phyloP scores from a whole-genome alignment of 1,284 basidiomycete species.

The Cryptococcus hybrid region DNA sequence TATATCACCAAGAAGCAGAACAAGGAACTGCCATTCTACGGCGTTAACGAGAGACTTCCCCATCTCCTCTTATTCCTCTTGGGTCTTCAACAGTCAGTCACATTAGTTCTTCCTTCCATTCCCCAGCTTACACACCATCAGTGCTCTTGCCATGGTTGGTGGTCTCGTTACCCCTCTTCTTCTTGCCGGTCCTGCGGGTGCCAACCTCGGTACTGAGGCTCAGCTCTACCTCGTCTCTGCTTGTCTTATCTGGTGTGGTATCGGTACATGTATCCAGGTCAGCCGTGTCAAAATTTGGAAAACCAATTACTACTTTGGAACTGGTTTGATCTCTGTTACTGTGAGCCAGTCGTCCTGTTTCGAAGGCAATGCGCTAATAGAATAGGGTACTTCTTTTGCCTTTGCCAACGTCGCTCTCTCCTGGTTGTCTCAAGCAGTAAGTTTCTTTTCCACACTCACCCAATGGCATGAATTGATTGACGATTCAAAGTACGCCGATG shows the following conservation, averaged over 20 bases:
- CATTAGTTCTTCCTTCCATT: too few relatives aligned
- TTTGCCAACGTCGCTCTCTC: constrained; percentile 31
- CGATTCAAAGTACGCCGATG: constrained; percentile 20
- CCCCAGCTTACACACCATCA: neutral
- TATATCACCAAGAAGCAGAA: constrained; percentile 21
- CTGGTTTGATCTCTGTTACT: constrained; percentile 31
- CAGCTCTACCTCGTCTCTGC: constrained; percentile 35
- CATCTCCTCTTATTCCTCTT: constrained; percentile 33
- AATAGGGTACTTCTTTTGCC: constrained; percentile 23
- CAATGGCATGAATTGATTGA: neutral
- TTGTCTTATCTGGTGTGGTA: constrained; percentile 32
- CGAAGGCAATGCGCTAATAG: neutral
- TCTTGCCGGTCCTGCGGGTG: constrained; percentile 26
- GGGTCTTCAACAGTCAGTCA: constrained; percentile 31
- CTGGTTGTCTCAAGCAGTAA: constrained; percentile 22
- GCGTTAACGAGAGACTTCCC: constrained; percentile 25
- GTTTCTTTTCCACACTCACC: neutral
- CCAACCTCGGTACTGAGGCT: constrained; percentile 23
- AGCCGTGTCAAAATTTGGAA: constrained; percentile 19
- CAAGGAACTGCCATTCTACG: constrained; percentile 35
- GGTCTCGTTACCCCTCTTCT: constrained; percentile 33
- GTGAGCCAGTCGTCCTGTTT: neutral
- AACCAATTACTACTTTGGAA: constrained; percentile 30
- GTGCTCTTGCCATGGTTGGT: constrained; percentile 34
- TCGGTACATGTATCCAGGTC: constrained; percentile 34